These are phyloP conservation scores for Solanum arcanum DNA, from an alignment of 257 asterid species.

Conservation along the genomic window DNA sequence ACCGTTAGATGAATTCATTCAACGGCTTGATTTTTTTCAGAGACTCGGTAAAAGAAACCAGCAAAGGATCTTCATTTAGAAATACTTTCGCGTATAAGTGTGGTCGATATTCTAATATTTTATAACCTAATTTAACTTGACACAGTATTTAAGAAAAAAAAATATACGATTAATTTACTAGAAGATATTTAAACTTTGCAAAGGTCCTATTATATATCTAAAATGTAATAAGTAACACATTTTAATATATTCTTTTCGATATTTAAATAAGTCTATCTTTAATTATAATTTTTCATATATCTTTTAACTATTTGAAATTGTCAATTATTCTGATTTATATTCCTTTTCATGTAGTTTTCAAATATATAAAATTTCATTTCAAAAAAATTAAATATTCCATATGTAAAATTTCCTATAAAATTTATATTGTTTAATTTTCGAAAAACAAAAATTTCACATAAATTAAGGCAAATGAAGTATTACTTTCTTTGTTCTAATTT, in stretches of 20 bases:
- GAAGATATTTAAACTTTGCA: too few relatives aligned
- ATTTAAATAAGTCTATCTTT: too few relatives aligned
- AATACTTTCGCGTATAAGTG: neutral
- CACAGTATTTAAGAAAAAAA: too few relatives aligned
- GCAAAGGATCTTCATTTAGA: neutral
- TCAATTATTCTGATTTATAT: neutral
- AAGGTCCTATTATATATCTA: too few relatives aligned
- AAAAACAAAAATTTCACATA: neutral
- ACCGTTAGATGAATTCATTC: neutral
- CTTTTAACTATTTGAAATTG: neutral
- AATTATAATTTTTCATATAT: too few relatives aligned
- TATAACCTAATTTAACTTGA: too few relatives aligned
- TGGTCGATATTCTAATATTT: too few relatives aligned
- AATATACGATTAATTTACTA: too few relatives aligned
- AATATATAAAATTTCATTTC: too few relatives aligned
- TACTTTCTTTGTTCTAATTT: neutral
- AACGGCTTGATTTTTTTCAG: neutral
- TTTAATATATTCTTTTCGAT: rapidly evolving
- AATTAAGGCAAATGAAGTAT: too few relatives aligned
- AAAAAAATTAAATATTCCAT: neutral
- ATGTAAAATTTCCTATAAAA: neutral
- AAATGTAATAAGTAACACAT: neutral
- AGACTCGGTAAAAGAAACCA: neutral
- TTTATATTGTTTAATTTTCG: too few relatives aligned
- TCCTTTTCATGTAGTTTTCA: too few relatives aligned